Base-by-base conservation (phyloP, 345 rosid species). In the Microthlaspi erraticum region DNA sequence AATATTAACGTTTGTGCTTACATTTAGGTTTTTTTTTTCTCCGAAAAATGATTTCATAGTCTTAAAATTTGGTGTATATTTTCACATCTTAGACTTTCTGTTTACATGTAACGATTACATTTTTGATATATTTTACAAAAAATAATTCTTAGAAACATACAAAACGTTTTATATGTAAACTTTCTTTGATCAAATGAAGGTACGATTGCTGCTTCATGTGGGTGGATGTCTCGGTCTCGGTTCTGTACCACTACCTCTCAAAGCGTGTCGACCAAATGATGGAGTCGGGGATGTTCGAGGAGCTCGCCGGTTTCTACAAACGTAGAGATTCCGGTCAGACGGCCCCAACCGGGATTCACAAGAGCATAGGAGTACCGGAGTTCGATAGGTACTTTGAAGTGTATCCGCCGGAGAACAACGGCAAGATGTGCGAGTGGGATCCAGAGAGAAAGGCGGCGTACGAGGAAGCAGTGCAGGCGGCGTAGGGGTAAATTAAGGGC, bases 241-340 rank as follows among this genome's bases (percentile, higher is more conserved):
- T 89, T 8, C 74, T 91, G 5, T 72, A 69, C 26, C 70, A 74
- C 0, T 79, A 71, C 37, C 71, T 88, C 55, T 83, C 83, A 1
- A 79, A 82, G 14, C 81, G 98, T 44, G 96, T 93, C 8, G 92
- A 93, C 43, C 56, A 73, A 74, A 93, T 93, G 98, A 82, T 87
- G 2, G 66, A 72, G 8, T 67, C 65, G 7, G 98, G 98, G 1
- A 80, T 93, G 87, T 75, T 87, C 1, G 86, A 87, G 9, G 97
- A 93, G 68, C 92, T 84, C 0, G 87, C 84, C 0, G 72, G 77
- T 51, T 83, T 85, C 51, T 17, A 60, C 10, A 63, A 71, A 41
- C 66, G 80, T 0, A 82, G 79, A 58, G 74, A 83, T 14, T 45
- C 76, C 1, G 44, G 39, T 13, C 43, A 55, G 18, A 37, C 1